Evolutionary conservation across 1,284 basidiomycete species (phyloP), one percentile per base, ranked within the genome.

Genomic region (Melampsora americana): DNA sequence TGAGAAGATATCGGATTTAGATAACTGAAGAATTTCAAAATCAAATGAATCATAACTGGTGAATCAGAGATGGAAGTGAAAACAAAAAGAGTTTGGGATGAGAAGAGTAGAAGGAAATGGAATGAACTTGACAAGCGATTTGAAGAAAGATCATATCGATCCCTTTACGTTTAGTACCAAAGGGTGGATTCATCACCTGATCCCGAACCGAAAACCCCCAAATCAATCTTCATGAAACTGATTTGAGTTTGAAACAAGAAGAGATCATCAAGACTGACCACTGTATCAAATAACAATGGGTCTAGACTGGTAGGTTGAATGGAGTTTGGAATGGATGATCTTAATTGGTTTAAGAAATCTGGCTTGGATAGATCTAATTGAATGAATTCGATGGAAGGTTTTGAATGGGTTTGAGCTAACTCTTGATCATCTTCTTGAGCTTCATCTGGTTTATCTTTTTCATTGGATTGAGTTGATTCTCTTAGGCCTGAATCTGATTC

Each of bases 141-240:
- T 74, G 53, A 26, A 74, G 59, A 61, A 74, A 74, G 26, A 67
- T 23, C 23, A 74, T 74, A 26, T 74, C 72, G 72, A 74, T 74
- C 5, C 72, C 72, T 28, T 67, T 74, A 7, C 30, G 53, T 56
- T 74, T 74, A 23, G 72, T 74, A 5, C 72, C 72, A 44, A 74
- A 74, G 14, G 72, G 72, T 16, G 72, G 72, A 32, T 74, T 74
- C 72, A 74, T 74, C 4, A 74, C 39, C 72, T 74, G n/a, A n/a
- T n/a, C n/a, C n/a, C n/a, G n/a, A n/a, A n/a, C n/a, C n/a, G n/a
- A n/a, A n/a, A n/a, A n/a, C n/a, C n/a, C n/a, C n/a, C n/a, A n/a
- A n/a, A n/a, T n/a, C n/a, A n/a, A n/a, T n/a, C n/a, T n/a, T n/a
- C n/a, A n/a, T n/a, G n/a, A n/a, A n/a, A n/a, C n/a, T n/a, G n/a